phyloP scores from a whole-genome alignment of 768 basidiomycete genomes.

The Tephrocybe sp. region DNA sequence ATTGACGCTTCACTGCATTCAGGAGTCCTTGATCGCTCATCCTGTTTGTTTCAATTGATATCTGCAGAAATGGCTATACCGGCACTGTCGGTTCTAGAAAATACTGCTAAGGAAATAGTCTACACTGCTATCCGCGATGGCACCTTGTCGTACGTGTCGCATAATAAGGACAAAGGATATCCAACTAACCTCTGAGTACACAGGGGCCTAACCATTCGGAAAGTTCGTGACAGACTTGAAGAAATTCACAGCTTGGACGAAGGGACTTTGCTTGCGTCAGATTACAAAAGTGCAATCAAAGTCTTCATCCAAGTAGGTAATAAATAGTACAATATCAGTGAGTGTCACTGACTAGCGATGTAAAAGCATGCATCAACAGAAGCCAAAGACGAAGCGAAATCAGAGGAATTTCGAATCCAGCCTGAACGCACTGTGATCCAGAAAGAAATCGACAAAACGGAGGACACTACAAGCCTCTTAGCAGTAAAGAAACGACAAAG shows the following conservation, averaged over 20 bases:
- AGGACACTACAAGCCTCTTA: too few species aligned
- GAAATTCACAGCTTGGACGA: constrained; percentile 40
- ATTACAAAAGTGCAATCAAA: constrained; percentile 51
- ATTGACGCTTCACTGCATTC: background rate
- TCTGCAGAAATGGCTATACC: constrained; percentile 22
- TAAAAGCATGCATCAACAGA: constrained; percentile 14
- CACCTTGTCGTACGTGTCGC: constrained; percentile 26
- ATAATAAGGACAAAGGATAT: background rate
- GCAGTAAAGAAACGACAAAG: constrained; percentile 1
- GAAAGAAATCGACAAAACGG: background rate
- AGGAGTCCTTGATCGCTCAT: background rate
- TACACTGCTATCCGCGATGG: constrained; percentile 23
- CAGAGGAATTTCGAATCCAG: background rate
- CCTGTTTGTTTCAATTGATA: background rate
- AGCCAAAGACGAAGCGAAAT: constrained; percentile 8
- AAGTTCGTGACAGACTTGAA: constrained; percentile 54
- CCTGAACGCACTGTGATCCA: background rate
- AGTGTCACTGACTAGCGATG: background rate
- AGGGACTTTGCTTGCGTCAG: constrained; percentile 40
- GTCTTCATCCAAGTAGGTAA: constrained; percentile 33
- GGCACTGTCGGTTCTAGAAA: constrained; percentile 29
- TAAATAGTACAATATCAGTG: constrained; percentile 6
- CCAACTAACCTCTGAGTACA: background rate
- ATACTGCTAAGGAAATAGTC: constrained; percentile 32
- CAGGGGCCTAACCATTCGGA: constrained; percentile 48